phyloP scores from a whole-genome alignment of 768 basidiomycete genomes.

The Pholiota conissans region DNA sequence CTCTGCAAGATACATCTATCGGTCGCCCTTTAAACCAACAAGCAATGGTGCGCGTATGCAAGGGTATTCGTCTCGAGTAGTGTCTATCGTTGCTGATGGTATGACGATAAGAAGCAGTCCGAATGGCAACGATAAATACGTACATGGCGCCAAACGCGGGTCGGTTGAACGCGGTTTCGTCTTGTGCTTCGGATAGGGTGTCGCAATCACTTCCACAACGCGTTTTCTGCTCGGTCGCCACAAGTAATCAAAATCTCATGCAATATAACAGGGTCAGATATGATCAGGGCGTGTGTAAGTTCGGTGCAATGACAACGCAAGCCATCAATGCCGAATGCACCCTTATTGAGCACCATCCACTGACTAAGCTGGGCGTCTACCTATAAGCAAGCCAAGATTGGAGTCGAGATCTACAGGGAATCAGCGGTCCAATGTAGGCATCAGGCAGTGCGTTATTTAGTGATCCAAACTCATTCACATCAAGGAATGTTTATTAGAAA shows the following conservation, averaged over 20 bases:
- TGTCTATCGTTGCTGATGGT: background rate
- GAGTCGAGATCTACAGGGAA: background rate
- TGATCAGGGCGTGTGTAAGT: background rate
- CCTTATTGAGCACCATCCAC: background rate
- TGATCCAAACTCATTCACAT: background rate
- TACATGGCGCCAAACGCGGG: slow-evolving; percentile 1
- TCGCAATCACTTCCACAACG: slow-evolving; percentile 4
- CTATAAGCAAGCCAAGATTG: background rate
- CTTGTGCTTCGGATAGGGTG: slow-evolving; percentile 2
- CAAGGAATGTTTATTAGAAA: no score
- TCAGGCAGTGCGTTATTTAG: background rate
- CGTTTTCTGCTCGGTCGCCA: background rate
- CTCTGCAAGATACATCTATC: slow-evolving; percentile 63
- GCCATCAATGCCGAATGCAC: no score
- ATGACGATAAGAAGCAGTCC: slow-evolving; percentile 4
- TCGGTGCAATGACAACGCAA: background rate
- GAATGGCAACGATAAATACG: slow-evolving; percentile 5
- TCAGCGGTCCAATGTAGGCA: background rate
- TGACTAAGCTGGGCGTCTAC: slow-evolving; percentile 15
- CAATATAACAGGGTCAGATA: background rate
- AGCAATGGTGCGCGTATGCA: background rate
- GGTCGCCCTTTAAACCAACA: background rate
- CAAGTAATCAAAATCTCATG: background rate
- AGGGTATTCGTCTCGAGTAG: background rate
- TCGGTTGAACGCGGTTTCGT: slow-evolving; percentile 2